Evolutionary conservation across 306 rosid species (phyloP), one percentile per base, ranked within the genome.

Genomic region (Quillaja saponaria): DNA sequence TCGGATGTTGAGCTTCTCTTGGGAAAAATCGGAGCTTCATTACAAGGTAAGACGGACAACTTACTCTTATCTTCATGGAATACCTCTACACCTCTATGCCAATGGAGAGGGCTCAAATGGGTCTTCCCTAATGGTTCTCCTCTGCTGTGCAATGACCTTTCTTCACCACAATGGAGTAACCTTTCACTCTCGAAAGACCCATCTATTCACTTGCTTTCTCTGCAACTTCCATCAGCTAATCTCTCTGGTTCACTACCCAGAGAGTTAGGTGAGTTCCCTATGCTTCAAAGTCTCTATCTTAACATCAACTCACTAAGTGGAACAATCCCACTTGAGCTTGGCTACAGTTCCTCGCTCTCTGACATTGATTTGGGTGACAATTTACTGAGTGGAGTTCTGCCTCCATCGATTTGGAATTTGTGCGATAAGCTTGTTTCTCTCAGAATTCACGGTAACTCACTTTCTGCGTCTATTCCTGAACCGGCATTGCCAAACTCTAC

Each of bases 81-180:
- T 63, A 25, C 80, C 17, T 76, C 96, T 0, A 52, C 67, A 0
- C 96, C 99, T 48, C 68, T 90, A 3, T 94, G 99, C 47, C 99
- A 94, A 71, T 94, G 97, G 99, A 78, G 91, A 48, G 99, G 99
- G 10, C 90, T 94, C 79, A 90, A 87, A 68, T 94, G 99, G 99
- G 90, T 81, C 0, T 80, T 85, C 81, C 76, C 88, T 67, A 76
- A 63, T 40, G 91, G 81, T 69, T 50, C 89, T 35, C 55, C 82
- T 61, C 69, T 88, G 48, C 67, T 70, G 11, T 94, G 99, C 79
- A 70, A 17, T 17, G 90, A 80, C 67, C 38, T 85, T 17, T 85
- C 97, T 35, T 84, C 95, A 34, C 91, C 90, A 7, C 97, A 81
- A 34, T 89, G 95, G 97, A 73, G 70, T 59, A 87, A 87, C 76